Conservation (phyloP, 208 protist genomes). For the Crithidia bombi region DNA sequence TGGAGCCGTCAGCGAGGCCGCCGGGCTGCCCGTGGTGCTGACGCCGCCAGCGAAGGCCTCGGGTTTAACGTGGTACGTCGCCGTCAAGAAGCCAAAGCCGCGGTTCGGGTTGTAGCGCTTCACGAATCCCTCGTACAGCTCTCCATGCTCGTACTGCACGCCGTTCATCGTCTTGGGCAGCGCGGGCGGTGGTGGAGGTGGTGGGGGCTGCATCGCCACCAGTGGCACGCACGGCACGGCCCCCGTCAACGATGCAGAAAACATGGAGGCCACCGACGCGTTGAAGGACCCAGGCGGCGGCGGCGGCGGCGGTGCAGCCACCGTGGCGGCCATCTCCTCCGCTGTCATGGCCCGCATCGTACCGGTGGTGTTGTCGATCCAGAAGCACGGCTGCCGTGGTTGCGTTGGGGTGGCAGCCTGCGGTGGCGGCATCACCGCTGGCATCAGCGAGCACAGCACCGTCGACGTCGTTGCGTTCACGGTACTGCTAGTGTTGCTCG, state of each 20-base stretch:
- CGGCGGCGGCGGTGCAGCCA: background rate
- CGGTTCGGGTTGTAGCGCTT: slow-evolving; percentile 75
- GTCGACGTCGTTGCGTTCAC: background rate
- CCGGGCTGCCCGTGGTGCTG: background rate
- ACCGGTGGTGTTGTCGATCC: slow-evolving; percentile 2
- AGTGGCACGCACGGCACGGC: background rate
- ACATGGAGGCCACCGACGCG: background rate
- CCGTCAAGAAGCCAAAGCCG: slow-evolving; percentile 67
- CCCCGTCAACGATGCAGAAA: slow-evolving; percentile 10
- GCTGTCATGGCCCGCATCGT: background rate
- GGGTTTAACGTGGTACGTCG: slow-evolving; percentile 40
- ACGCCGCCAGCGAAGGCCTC: background rate
- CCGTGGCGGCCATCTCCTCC: slow-evolving; percentile 3
- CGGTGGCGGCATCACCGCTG: background rate
- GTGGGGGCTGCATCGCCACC: background rate
- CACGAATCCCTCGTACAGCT: slow-evolving; percentile 66
- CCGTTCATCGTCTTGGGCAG: slow-evolving; percentile 51
- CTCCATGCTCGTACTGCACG: slow-evolving; percentile 46
- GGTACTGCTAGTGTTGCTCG: slow-evolving; percentile 5
- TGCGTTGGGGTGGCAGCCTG: background rate
- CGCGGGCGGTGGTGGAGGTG: background rate
- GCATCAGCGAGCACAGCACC: background rate
- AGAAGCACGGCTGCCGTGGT: slow-evolving; percentile 19
- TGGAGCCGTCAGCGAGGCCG: slow-evolving; percentile 4
- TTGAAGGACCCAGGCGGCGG: slow-evolving; percentile 2